Evolutionary conservation across 1,284 basidiomycete species (phyloP), one percentile per base, ranked within the genome.

Genomic region (Porogramme epimiltina): DNA sequence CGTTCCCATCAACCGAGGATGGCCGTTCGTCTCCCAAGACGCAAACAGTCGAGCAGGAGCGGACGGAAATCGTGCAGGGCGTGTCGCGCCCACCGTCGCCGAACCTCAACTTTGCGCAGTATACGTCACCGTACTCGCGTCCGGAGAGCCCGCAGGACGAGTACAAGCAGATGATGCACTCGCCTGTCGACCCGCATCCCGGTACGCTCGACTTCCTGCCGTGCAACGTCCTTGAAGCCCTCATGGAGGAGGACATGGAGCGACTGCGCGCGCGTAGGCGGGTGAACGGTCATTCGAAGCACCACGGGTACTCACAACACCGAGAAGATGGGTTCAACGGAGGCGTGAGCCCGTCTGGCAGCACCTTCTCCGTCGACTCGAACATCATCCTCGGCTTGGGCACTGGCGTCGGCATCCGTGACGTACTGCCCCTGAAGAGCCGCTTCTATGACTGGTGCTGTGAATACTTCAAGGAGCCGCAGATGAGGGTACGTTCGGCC

Each of bases 391-490:
- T 88, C 28, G 89, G 88, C 2, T 67, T 89, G 23, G 89, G 88
- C 2, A 91, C 88, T 15, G 88, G 89, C 13, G 74, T 80, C 15
- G 83, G 82, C 3, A 82, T 91, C 43, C 74, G 83, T 42, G 87
- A 91, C 60, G 78, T 83, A 9, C 73, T 99, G 54, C 96, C 96
- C 0, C 73, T 99, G 62, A 94, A 93, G 72, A 95, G 92, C 64
- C 81, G 84, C 2, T 95, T 94, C 70, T 99, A 92, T 67, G 95
- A 97, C 65, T 98, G 94, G 93, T 95, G 93, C 55, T 86, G 87
- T 64, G 95, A 98, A 67, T 98, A 98, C 70, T 99, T 98, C 76
- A 95, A 92, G 57, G 95, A 98, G 70, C 95, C 96, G 3, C 96
- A 97, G 71, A 97, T 98, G 95, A 88, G 93, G 75, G 92, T 94